Evolutionary conservation across 2,329 filamentous ascomycete species (phyloP).

Genomic region (Aspergillus ustus): DNA sequence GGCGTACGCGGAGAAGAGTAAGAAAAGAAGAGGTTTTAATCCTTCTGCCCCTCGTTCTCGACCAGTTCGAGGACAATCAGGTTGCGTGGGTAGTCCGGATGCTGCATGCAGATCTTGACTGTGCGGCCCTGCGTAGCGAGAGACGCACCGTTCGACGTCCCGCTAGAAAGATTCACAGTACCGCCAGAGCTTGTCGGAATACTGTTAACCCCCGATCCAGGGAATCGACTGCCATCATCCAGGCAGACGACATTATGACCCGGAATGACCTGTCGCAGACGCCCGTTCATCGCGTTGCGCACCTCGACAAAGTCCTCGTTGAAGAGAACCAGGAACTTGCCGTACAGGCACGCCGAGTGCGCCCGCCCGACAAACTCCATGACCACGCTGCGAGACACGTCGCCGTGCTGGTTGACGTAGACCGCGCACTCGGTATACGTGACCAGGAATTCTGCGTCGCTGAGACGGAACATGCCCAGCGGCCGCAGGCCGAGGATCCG

Average conservation of each 20-base stretch:
- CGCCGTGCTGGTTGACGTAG: slow-evolving; percentile 97
- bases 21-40: too few species aligned
- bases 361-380: slow-evolving; percentile 99
- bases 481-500: slow-evolving; percentile 83
- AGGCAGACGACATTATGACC: slow-evolving; percentile 88
- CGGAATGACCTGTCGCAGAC: slow-evolving; percentile 90
- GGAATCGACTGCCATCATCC: slow-evolving; percentile 69
- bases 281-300: slow-evolving; percentile 92
- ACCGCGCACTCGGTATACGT: slow-evolving; percentile 96
- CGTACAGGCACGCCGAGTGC: slow-evolving; percentile 83
- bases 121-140: slow-evolving; percentile 61
- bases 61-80: slow-evolving; percentile 92
- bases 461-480: slow-evolving; percentile 94
- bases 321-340: slow-evolving; percentile 89
- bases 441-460: slow-evolving; percentile 88
- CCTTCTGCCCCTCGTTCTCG: slow-evolving; percentile 82
- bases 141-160: slow-evolving; percentile 40
- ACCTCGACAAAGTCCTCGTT: slow-evolving; percentile 97
- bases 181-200: slow-evolving; percentile 47
- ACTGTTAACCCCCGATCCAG: slow-evolving; percentile 44
- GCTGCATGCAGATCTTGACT: slow-evolving; percentile 93
- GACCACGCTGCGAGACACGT: slow-evolving; percentile 89
- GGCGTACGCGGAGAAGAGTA: neutral
- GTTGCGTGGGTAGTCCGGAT: slow-evolving; percentile 80
- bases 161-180: slow-evolving; percentile 32